These are phyloP conservation scores for Podospora pseudocomata DNA, from an alignment of 495 filamentous ascomycete genomes.

Conservation along the genomic window DNA sequence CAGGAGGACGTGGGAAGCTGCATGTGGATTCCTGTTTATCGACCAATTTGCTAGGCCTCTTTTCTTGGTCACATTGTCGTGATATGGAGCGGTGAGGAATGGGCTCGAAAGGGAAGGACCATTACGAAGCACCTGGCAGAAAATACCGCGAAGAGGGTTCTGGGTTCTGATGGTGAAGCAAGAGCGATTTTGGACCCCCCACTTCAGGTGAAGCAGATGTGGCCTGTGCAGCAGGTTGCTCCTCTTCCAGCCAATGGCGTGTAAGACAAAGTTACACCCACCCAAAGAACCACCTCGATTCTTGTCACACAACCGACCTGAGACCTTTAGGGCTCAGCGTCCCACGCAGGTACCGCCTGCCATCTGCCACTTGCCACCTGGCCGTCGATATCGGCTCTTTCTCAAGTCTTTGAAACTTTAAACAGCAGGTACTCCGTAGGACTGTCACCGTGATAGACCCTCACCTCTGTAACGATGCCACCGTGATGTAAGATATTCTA, in stretches of 20 bases:
- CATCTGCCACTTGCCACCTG: not conserved
- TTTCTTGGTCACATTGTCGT: not conserved
- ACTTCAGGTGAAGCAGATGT: not conserved
- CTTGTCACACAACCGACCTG: not conserved
- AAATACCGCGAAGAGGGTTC: not conserved
- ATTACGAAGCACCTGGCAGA: not conserved
- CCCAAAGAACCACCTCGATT: not conserved
- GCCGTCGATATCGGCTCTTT: too few species aligned
- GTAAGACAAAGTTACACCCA: not conserved
- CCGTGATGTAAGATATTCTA: not conserved
- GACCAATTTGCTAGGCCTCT: not conserved
- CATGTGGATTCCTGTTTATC: conserved; percentile 2
- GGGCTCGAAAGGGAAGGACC: conserved; percentile 1
- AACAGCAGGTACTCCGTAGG: too few species aligned
- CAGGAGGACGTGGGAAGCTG: not conserved
- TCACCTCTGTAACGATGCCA: not conserved
- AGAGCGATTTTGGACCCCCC: not conserved
- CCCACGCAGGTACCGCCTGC: conserved; percentile 1
- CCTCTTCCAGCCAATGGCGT: not conserved
- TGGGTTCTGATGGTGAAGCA: not conserved
- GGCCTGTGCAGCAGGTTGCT: not conserved
- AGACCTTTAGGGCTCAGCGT: not conserved
- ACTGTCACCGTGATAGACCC: not conserved
- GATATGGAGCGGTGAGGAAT: not conserved
- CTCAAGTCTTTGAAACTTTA: too few species aligned